Conservation (phyloP, 2,329 filamentous ascomycete genomes). For the Proliferodiscus dingleyae region DNA sequence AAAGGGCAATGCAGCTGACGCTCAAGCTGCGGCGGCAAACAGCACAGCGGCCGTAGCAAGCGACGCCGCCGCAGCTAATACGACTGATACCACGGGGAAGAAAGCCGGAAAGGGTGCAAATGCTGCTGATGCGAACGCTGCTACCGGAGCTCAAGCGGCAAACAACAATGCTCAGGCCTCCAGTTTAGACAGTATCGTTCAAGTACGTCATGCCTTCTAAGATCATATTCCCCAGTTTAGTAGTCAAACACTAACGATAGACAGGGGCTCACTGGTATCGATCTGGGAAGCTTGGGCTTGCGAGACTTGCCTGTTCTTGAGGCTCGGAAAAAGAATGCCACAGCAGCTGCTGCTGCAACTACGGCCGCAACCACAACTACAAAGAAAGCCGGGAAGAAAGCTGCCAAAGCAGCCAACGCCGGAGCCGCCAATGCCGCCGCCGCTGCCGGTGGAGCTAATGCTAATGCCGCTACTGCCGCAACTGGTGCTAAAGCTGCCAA, state of each 20-base stretch:
- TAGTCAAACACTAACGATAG: neutral
- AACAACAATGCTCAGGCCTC: neutral
- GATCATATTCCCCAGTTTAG: neutral
- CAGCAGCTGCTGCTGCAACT: conserved; percentile 8
- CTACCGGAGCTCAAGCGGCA: neutral
- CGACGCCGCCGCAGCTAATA: conserved; percentile 3
- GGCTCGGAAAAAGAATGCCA: conserved; percentile 14
- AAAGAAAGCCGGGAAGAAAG: conserved; percentile 10
- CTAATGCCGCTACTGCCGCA: neutral
- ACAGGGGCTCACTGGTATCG: conserved; percentile 20
- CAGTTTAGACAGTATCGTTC: neutral
- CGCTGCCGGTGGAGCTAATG: neutral
- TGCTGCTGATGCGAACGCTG: neutral
- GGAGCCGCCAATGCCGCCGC: neutral
- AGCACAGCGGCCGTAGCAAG: conserved; percentile 1
- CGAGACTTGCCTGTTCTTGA: conserved; percentile 16
- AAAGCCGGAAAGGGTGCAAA: conserved; percentile 6
- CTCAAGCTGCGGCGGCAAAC: conserved; percentile 2
- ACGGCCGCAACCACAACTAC: too few relatives aligned
- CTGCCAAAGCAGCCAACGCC: neutral
- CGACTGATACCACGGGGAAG: conserved; percentile 4
- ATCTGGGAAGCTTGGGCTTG: conserved; percentile 14
- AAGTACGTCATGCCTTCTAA: neutral
- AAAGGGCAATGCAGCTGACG: neutral
- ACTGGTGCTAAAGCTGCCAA: neutral